Evolutionary conservation across 495 filamentous ascomycete genomes (phyloP), one percentile per base, ranked within the genome.

Genomic region (Lindgomyces ingoldianus): DNA sequence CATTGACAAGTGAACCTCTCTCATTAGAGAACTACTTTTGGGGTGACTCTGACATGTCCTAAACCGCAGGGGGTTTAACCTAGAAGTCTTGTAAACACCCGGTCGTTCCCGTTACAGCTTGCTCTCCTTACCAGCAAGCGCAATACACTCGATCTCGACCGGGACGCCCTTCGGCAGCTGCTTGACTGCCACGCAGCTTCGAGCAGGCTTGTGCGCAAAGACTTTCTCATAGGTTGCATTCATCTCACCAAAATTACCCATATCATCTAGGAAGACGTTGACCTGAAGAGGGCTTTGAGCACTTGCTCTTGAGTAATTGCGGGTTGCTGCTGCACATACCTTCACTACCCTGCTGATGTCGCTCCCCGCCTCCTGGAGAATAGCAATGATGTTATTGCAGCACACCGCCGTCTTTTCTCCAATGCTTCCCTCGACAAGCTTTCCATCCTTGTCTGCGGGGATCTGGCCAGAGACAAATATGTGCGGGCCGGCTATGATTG

Each of bases 391-490:
- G 81, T 91, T 91, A 70, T 85, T 76, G 73, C 90, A 87, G 83
- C 89, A 93, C 49, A 81, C 80, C 52, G 81, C 81, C 39, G 91
- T 92, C 79, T 90, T 87, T 63, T 89, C 83, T 55, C 84, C 85
- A 70, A 96, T 93, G 70, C 79, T 86, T 42, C 90, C 91, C 67
- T 86, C 74, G 60, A 94, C 78, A 16, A 96, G 82, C 69, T 87
- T 87, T 65, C 90, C 91, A 54, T 83, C 68, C 66, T 84, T 77
- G 73, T 91, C 88, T 64, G 88, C 88, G 65, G 91, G 93, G 69
- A 97, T 92, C 76, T 94, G 91, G 73, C 93, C 93, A 4, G 93
- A 97, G 79, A 92, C 87, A 82, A 90, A 98, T 80, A 97, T 88
- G 68, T 87, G 81, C 50, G 83, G 83, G 58, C 90, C 86, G 57